These are phyloP conservation scores for Alternaria rosae DNA, from an alignment of 2,329 filamentous ascomycete species.

Conservation along the genomic window DNA sequence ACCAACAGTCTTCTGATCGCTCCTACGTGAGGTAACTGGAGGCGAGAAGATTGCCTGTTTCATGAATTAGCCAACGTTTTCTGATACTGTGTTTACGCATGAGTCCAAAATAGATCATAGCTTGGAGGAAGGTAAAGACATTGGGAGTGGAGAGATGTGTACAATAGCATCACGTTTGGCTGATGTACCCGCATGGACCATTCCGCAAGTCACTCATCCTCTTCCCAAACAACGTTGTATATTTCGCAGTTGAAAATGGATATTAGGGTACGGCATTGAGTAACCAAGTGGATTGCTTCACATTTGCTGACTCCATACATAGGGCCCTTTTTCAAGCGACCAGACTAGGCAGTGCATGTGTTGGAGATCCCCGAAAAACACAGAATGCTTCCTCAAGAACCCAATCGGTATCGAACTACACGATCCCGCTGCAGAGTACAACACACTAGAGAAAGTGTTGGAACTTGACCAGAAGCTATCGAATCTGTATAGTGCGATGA, in stretches of 20 bases:
- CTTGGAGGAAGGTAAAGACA: too few relatives aligned
- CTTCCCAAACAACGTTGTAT: neutral
- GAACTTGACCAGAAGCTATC: neutral
- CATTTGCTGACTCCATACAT: neutral
- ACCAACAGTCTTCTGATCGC: neutral
- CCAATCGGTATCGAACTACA: neutral
- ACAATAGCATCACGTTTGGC: neutral
- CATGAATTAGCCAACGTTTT: neutral
- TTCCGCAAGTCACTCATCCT: neutral
- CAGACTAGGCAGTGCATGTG: constrained; percentile 1
- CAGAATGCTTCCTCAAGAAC: neutral
- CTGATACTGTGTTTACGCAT: neutral
- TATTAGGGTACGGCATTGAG: neutral
- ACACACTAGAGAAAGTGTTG: neutral
- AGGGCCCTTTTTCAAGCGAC: neutral
- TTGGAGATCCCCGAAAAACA: neutral
- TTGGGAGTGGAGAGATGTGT: too few relatives aligned
- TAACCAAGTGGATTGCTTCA: neutral
- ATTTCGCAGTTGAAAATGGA: neutral
- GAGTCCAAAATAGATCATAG: too few relatives aligned
- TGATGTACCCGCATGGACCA: neutral
- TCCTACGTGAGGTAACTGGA: neutral
- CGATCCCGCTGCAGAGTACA: neutral
- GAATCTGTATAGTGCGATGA: neutral
- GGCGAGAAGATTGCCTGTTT: neutral